These are phyloP conservation scores for Sinapis alba DNA, from an alignment of 441 rosid genomes.

Conservation along the genomic window DNA sequence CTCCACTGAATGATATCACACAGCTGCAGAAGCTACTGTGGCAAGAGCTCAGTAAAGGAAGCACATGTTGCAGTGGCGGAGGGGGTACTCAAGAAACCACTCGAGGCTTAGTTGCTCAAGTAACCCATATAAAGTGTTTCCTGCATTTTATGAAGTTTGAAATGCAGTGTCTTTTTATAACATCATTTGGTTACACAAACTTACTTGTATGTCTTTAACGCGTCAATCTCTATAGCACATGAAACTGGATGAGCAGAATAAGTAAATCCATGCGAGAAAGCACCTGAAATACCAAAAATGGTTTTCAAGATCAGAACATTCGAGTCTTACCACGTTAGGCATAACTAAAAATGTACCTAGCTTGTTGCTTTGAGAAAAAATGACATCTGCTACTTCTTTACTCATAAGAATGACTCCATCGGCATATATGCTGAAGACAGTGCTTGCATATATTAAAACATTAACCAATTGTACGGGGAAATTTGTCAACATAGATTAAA, in stretches of 20 bases:
- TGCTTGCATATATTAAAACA: slow-evolving; percentile 52
- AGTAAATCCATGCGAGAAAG: slow-evolving; percentile 91
- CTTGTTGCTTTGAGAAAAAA: slow-evolving; percentile 88
- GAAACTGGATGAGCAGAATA: slow-evolving; percentile 96
- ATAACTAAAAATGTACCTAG: slow-evolving; percentile 53
- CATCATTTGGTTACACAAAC: background rate
- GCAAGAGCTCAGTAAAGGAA: too few species aligned
- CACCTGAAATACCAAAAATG: slow-evolving; percentile 45
- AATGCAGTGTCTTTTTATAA: too few species aligned
- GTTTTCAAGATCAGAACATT: slow-evolving; percentile 14
- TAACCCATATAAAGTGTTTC: too few species aligned
- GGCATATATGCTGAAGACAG: slow-evolving; percentile 91
- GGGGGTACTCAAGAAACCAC: too few species aligned
- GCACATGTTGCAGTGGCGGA: too few species aligned
- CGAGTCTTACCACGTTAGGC: background rate
- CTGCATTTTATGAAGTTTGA: too few species aligned
- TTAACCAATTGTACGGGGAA: slow-evolving; percentile 5
- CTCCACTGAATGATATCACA: background rate
- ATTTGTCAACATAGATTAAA: slow-evolving; percentile 1
- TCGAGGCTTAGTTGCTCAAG: too few species aligned
- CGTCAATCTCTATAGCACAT: slow-evolving; percentile 84
- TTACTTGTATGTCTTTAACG: slow-evolving; percentile 79
- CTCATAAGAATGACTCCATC: slow-evolving; percentile 82
- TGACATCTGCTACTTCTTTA: slow-evolving; percentile 81
- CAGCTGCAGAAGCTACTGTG: too few species aligned